These are phyloP conservation scores for Epichloe sibirici DNA, from an alignment of 2,329 filamentous ascomycete species.

Conservation along the genomic window DNA sequence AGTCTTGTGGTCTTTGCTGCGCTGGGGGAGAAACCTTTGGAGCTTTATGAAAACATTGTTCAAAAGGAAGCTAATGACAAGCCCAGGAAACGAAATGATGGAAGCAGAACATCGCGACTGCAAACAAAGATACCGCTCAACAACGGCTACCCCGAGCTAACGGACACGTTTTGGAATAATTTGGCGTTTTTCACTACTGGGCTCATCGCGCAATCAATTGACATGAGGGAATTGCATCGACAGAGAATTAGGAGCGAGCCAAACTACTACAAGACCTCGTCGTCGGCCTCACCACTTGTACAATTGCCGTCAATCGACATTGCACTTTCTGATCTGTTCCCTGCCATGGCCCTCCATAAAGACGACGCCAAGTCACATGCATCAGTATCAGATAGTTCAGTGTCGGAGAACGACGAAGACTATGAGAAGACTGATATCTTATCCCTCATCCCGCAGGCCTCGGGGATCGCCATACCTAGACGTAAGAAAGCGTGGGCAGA, in stretches of 20 bases:
- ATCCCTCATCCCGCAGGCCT: slow-evolving; percentile 12
- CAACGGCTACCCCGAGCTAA: slow-evolving; percentile 30
- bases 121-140: slow-evolving; percentile 31
- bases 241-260: slow-evolving; percentile 29
- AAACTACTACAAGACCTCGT: slow-evolving; percentile 22
- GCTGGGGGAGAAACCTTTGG: neutral
- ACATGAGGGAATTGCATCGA: slow-evolving; percentile 34
- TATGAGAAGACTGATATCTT: slow-evolving; percentile 11
- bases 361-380: slow-evolving; percentile 9
- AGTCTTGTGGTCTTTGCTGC: slow-evolving; percentile 13
- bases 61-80: neutral
- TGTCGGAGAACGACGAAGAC: slow-evolving; percentile 2
- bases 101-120: slow-evolving; percentile 16
- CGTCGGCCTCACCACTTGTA: slow-evolving; percentile 29
- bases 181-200: slow-evolving; percentile 37
- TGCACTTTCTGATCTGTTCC: slow-evolving; percentile 34
- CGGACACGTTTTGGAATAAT: slow-evolving; percentile 39
- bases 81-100: slow-evolving; percentile 12
- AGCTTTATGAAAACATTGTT: slow-evolving; percentile 2
- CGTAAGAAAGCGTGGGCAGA: slow-evolving; percentile 40
- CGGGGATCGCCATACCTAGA: slow-evolving; percentile 8
- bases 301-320: slow-evolving; percentile 36
- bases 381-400: neutral
- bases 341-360: slow-evolving; percentile 20
- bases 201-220: slow-evolving; percentile 38